Percentiles rank a stretch among this genome's conserved stretches.
These are phyloP conservation scores for Grosmannia clavigera DNA, from an alignment of 2,329 filamentous ascomycete species.

Conservation along the genomic window DNA sequence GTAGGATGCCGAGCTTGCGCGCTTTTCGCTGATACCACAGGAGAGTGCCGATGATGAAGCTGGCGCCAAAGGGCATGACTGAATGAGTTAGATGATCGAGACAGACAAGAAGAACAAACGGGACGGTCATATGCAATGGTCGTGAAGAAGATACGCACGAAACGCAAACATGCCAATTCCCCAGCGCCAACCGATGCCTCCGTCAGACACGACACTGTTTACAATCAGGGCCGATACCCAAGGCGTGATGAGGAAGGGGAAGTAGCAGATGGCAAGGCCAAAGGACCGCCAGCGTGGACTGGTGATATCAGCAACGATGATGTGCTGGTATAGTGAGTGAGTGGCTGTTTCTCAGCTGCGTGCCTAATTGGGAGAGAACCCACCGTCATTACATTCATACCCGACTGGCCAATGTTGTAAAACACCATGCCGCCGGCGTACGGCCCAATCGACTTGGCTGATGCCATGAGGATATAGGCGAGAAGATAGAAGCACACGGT, in stretches of 20 bases:
- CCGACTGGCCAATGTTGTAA: conserved; percentile 45
- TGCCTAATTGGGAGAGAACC: neutral
- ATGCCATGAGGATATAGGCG: conserved; percentile 45
- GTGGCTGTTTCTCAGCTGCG: no score
- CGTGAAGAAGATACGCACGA: neutral
- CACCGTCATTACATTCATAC: conserved; percentile 39
- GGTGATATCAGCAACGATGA: conserved; percentile 52
- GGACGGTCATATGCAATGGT: no score
- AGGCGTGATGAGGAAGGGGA: conserved; percentile 43
- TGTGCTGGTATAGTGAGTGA: conserved; percentile 13
- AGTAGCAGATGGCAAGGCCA: conserved; percentile 33
- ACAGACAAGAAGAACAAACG: neutral
- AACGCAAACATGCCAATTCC: conserved; percentile 29
- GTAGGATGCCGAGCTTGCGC: neutral
- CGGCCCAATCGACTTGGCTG: conserved; percentile 36
- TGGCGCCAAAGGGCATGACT: conserved; percentile 36
- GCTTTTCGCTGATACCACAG: neutral
- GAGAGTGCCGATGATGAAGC: conserved; percentile 32
- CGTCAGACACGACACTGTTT: conserved; percentile 16
- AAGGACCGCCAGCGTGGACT: conserved; percentile 35
- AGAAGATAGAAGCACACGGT: conserved; percentile 40
- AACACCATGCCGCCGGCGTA: conserved; percentile 44
- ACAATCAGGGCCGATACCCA: conserved; percentile 41
- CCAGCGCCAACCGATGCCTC: conserved; percentile 38
- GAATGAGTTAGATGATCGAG: conserved; percentile 20